A percentile compares a stretch with the other conserved stretches of the same genome.
Evolutionary conservation across 768 basidiomycete genomes (phyloP).

Genomic region (Mycena sanguinolenta): DNA sequence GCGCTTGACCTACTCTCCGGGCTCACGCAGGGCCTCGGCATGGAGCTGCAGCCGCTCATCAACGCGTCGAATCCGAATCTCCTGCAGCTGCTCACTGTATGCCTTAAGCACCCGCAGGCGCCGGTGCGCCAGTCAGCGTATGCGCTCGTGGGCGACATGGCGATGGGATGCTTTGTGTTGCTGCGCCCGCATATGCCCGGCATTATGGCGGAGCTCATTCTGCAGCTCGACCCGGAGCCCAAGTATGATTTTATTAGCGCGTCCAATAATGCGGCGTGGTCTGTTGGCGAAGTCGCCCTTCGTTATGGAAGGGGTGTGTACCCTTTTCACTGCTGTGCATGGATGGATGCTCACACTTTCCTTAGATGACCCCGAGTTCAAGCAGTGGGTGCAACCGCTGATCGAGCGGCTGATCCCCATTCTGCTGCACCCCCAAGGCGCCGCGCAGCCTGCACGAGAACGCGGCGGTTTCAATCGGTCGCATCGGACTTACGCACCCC

Average conservation of each 20-base stretch:
- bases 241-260: slow-evolving; percentile 95
- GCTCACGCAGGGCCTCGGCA: slow-evolving; percentile 92
- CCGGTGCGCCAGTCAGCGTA: slow-evolving; percentile 97
- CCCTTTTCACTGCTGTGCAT: background rate
- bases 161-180: slow-evolving; percentile 93
- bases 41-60: slow-evolving; percentile 81
- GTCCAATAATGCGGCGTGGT: slow-evolving; percentile 99
- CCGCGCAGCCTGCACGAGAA: slow-evolving; percentile 97
- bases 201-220: slow-evolving; percentile 91
- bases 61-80: slow-evolving; percentile 79
- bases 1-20: slow-evolving; percentile 97
- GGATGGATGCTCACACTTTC: slow-evolving; percentile 8
- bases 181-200: slow-evolving; percentile 88
- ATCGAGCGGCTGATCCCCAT: slow-evolving; percentile 94
- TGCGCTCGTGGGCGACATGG: slow-evolving; percentile 98
- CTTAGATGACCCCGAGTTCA: slow-evolving; percentile 86
- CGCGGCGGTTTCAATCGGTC: slow-evolving; percentile 97
- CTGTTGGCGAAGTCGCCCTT: slow-evolving; percentile 97
- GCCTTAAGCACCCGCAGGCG: slow-evolving; percentile 95
- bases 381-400: slow-evolving; percentile 90
- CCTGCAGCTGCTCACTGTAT: slow-evolving; percentile 85
- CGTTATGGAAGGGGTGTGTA: slow-evolving; percentile 85
- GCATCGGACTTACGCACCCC: slow-evolving; percentile 95
- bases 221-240: slow-evolving; percentile 93
- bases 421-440: slow-evolving; percentile 90